Evolutionary conservation across 129 eudicot genomes (phyloP).

Genomic region (Chrysanthemum seticuspe): DNA sequence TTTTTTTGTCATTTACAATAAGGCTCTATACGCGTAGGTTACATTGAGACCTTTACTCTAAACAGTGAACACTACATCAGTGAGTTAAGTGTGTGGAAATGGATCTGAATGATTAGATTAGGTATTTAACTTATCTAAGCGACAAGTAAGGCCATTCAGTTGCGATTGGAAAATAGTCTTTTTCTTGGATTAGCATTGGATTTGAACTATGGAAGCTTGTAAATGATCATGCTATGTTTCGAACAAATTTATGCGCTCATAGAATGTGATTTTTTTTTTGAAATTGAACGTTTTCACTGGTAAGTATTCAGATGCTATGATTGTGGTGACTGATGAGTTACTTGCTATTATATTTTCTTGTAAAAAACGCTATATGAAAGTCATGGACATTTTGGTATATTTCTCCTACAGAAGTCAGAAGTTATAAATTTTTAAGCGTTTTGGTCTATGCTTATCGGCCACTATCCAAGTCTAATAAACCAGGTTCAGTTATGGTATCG

Average conservation of each 20-base stretch:
- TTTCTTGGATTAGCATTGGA: slow-evolving; percentile 3
- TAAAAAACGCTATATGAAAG: neutral
- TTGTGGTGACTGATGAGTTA: neutral
- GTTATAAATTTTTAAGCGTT: slow-evolving; percentile 9
- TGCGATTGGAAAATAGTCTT: slow-evolving; percentile 10
- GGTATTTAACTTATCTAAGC: neutral
- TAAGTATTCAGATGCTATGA: no score
- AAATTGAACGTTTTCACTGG: no score
- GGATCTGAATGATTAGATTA: neutral
- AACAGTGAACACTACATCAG: neutral
- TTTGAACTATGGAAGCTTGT: slow-evolving; percentile 1
- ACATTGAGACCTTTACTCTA: neutral
- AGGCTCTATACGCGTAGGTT: no score
- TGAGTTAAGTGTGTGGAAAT: neutral
- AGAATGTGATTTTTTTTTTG: neutral
- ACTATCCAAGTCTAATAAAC: neutral
- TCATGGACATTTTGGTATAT: neutral
- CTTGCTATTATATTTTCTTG: neutral
- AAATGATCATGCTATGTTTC: neutral
- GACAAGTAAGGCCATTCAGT: neutral
- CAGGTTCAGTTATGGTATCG: slow-evolving; percentile 10
- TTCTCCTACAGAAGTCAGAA: neutral
- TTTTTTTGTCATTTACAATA: no score
- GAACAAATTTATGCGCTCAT: neutral
- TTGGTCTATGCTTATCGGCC: slow-evolving; percentile 9